These are phyloP conservation scores for Blumeria graminis DNA, from an alignment of 2,329 filamentous ascomycete species.

Conservation along the genomic window DNA sequence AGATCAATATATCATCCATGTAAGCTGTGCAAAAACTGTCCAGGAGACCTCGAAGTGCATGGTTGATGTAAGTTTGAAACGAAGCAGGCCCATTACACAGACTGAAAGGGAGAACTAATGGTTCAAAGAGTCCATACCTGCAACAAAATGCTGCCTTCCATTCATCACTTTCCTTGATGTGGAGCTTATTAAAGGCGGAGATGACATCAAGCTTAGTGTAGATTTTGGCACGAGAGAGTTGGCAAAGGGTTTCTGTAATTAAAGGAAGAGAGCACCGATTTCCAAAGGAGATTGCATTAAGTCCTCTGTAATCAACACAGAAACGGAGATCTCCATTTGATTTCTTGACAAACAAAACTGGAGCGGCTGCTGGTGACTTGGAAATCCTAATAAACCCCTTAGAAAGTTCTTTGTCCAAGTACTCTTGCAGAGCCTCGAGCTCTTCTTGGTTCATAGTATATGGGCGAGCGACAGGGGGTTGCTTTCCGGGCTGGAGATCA, in stretches of 20 bases:
- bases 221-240: background rate
- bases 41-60: background rate
- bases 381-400: background rate
- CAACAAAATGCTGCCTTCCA: background rate
- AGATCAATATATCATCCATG: background rate
- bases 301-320: background rate
- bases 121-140: background rate
- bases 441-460: background rate
- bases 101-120: background rate
- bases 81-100: background rate
- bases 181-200: background rate
- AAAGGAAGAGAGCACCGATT: slow-evolving; percentile 2
- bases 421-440: background rate
- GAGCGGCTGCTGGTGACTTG: background rate
- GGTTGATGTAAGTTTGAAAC: background rate
- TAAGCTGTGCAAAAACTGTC: background rate
- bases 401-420: background rate
- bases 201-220: background rate
- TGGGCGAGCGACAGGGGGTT: background rate
- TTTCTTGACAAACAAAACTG: background rate
- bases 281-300: background rate
- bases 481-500: background rate
- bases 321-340: slow-evolving; percentile 1
- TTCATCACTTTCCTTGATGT: background rate
- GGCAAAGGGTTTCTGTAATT: background rate